phyloP scores from a whole-genome alignment of 495 filamentous ascomycete species.

The Acidiella bohemica region DNA sequence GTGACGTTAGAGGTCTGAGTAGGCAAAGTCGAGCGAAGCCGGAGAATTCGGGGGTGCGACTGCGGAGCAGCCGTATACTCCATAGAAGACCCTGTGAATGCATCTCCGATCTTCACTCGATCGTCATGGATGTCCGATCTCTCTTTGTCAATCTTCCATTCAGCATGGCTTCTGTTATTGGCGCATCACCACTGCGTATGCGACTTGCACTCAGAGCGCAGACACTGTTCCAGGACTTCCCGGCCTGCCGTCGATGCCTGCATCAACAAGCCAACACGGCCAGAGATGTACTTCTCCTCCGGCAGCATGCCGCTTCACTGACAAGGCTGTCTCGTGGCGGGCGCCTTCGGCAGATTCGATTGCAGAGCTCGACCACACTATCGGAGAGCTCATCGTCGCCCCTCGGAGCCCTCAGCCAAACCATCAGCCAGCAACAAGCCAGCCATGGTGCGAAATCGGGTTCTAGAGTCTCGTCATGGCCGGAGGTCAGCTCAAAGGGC shows the following conservation, averaged over 20 bases:
- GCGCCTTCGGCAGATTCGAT: neutral
- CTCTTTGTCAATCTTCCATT: too few species aligned
- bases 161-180: slow-evolving; percentile 4
- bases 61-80: too few species aligned
- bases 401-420: slow-evolving; percentile 18
- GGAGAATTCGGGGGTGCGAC: too few species aligned
- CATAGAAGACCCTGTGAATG: too few species aligned
- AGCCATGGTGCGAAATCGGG: neutral
- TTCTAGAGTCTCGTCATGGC: slow-evolving; percentile 41
- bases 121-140: too few species aligned
- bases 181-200: slow-evolving; percentile 10
- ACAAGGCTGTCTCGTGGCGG: neutral
- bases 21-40: too few species aligned
- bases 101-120: too few species aligned
- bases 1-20: too few species aligned
- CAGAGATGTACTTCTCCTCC: slow-evolving; percentile 6
- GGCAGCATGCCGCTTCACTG: slow-evolving; percentile 19
- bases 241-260: slow-evolving; percentile 53
- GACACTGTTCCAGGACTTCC: slow-evolving; percentile 41
- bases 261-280: slow-evolving; percentile 9
- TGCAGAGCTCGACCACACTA: slow-evolving; percentile 2
- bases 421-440: slow-evolving; percentile 7
- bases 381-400: slow-evolving; percentile 18
- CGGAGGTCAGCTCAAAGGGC: slow-evolving; percentile 52
- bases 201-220: slow-evolving; percentile 26